Evolutionary conservation across 176 grass and related monocot genomes (phyloP).

Genomic region (Typha latifolia): DNA sequence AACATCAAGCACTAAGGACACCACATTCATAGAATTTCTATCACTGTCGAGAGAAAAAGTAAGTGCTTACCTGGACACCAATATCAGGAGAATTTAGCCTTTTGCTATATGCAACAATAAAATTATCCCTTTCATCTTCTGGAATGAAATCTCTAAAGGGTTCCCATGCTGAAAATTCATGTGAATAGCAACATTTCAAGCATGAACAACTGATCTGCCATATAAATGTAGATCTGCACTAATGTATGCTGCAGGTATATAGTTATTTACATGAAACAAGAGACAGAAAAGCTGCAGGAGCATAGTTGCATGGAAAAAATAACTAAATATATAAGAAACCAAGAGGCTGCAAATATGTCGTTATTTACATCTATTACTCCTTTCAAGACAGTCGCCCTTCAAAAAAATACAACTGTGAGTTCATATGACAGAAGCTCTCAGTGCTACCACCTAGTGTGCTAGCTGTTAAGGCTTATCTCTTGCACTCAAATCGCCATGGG

Average conservation of each 20-base stretch:
- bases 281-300: background rate
- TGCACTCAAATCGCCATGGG: background rate
- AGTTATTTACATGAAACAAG: background rate
- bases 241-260: background rate
- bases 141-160: slow-evolving; percentile 90
- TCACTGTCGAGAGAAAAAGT: background rate
- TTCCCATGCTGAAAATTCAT: slow-evolving; percentile 62
- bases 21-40: background rate
- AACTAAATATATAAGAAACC: too few species aligned
- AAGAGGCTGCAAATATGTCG: too few species aligned
- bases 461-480: too few species aligned
- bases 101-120: slow-evolving; percentile 69
- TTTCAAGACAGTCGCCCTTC: background rate
- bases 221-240: background rate
- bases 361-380: too few species aligned
- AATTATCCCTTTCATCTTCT: slow-evolving; percentile 71
- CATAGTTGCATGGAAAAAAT: too few species aligned
- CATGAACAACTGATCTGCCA: slow-evolving; percentile 1
- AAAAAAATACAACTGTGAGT: too few species aligned
- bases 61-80: slow-evolving; percentile 44
- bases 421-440: too few species aligned
- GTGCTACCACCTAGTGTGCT: too few species aligned
- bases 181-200: background rate
- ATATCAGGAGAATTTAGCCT: slow-evolving; percentile 65
- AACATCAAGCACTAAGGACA: too few species aligned